Evolutionary conservation across 23 red algal species (phyloP), one percentile per base, ranked within the genome.

Genomic region (Gracilaria vermiculophylla): DNA sequence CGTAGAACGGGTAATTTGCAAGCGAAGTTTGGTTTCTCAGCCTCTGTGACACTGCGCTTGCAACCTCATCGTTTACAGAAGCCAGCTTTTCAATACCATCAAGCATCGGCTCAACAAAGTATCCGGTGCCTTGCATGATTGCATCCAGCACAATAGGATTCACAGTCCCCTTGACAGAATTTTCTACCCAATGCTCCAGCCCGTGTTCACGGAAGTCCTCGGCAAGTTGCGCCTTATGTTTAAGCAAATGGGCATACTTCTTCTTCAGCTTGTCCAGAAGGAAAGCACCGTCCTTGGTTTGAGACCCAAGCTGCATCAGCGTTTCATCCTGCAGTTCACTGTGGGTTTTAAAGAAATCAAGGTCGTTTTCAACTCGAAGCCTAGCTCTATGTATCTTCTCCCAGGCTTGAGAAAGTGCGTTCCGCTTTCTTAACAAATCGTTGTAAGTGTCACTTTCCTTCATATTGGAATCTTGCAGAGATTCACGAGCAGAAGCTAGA

Each of bases 131-230:
- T 32, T 85, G 80, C 80, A 85, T 85, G 25, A 85, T 62, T 16
- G 80, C 80, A 50, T 85, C 80, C n/a, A 53, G 44, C 25, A 85
- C 80, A 7, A 85, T 40, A 5, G 80, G 80, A 33, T 71, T 85
- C 21, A 85, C 34, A 69, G 80, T 65, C 16, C 62, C 44, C 23
- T 50, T 70, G 32, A 85, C 42, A 23, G 57, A 69, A 27, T 48
- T 69, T 45, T 69, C 80, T 35, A 85, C 80, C 80, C 80, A 85
- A 16, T 69, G 80, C 61, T 85, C 80, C 20, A 85, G 80, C 42
- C 80, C 80, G 20, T 67, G 80, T 29, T 71, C 47, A 20, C 60
- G 57, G 51, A 85, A 69, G 20, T 48, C 20, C 19, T 66, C 64
- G 25, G 39, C 49, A 21, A 85, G 48, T 41, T 85, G 64, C 42